Percentiles rank a stretch among this genome's conserved stretches.
These are phyloP conservation scores for Deuterostichococcus epilithicus DNA, from an alignment of 139 green algal genomes.

Conservation along the genomic window DNA sequence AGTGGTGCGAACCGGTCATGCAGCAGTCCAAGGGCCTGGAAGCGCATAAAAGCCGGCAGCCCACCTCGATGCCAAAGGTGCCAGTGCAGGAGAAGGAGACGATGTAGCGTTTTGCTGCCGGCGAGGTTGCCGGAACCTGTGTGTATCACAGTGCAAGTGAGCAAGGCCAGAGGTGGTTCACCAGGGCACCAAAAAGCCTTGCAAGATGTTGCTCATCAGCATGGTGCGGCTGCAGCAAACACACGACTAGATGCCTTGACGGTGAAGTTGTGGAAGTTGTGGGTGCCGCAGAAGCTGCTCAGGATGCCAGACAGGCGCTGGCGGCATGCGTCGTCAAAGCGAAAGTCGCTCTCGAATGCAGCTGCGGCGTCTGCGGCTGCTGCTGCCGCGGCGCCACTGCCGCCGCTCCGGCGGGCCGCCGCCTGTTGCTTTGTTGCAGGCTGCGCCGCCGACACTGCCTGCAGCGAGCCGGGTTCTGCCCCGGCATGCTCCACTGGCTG, in stretches of 20 bases:
- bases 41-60: too few species aligned
- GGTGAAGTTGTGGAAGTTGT: conserved; percentile 95
- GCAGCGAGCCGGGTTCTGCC: neutral
- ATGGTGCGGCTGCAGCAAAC: too few species aligned
- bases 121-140: neutral
- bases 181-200: neutral
- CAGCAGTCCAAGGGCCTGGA: too few species aligned
- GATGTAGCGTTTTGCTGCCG: conserved; percentile 2
- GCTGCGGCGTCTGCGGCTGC: neutral
- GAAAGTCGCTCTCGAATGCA: neutral
- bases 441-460: neutral
- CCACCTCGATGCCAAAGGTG: conserved; percentile 16
- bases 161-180: neutral
- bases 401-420: neutral
- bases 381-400: neutral
- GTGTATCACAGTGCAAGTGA: too few species aligned
- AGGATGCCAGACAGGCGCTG: conserved; percentile 66
- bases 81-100: conserved; percentile 14
- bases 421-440: conserved; percentile 1
- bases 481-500: neutral
- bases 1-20: too few species aligned
- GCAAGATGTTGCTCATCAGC: too few species aligned
- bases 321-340: conserved; percentile 28
- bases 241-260: too few species aligned
- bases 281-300: conserved; percentile 72